phyloP scores from a whole-genome alignment of 257 asterid genomes.

The Jaltomata sinuosa region DNA sequence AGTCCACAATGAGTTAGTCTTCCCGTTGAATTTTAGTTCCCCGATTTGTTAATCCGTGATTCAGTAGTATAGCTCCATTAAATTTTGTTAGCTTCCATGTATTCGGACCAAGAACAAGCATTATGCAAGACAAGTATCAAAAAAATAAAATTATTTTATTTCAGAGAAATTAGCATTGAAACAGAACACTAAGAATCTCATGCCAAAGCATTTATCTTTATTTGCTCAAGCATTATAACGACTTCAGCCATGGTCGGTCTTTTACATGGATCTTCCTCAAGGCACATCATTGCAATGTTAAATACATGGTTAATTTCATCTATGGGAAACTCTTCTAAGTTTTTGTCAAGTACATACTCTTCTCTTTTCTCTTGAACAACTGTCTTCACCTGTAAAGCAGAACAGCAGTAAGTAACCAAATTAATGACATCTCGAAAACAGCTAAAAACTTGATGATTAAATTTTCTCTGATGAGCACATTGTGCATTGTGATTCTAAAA shows the following conservation, averaged over 20 bases:
- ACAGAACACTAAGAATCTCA: not conserved
- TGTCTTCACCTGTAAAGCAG: conserved; percentile 56
- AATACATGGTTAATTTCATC: conserved; percentile 53
- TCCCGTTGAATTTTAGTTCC: not conserved
- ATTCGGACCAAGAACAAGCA: not conserved
- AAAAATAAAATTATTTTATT: not conserved
- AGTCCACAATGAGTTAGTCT: not conserved
- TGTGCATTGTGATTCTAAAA: not conserved
- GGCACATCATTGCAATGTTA: conserved; percentile 58
- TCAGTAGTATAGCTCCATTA: not conserved
- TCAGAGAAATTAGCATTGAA: not conserved
- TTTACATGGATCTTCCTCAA: conserved; percentile 61
- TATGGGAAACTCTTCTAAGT: conserved; percentile 34
- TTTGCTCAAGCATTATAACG: conserved; percentile 57
- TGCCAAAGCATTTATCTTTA: conserved; percentile 22
- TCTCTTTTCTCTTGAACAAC: conserved; percentile 74
- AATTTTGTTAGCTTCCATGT: not conserved
- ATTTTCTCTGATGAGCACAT: no score
- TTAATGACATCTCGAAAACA: not conserved
- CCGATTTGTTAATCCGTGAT: not conserved
- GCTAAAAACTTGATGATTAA: no score
- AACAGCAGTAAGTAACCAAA: not conserved
- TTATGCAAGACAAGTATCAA: not conserved
- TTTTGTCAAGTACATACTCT: conserved; percentile 53
- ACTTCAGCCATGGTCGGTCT: conserved; percentile 84